phyloP scores from a whole-genome alignment of 768 basidiomycete species.

The Lentinula detonsa region DNA sequence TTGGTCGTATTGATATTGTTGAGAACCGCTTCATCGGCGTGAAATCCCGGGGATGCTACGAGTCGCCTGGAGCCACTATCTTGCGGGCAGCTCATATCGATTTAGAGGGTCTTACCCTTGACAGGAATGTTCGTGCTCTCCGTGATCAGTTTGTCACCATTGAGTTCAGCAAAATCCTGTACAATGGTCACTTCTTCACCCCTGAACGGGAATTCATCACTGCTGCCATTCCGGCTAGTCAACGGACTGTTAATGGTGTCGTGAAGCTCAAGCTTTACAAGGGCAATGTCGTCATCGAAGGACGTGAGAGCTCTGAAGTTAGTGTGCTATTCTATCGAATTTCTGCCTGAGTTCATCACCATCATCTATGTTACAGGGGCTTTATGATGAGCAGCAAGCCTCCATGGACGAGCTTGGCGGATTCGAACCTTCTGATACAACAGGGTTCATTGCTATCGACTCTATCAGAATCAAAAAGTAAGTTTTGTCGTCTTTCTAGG shows the following conservation, averaged over 20 bases:
- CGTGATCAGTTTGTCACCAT: constrained; percentile 94
- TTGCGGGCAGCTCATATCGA: constrained; percentile 94
- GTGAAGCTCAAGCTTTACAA: constrained; percentile 92
- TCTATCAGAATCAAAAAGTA: constrained; percentile 98
- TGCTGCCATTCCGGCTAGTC: constrained; percentile 86
- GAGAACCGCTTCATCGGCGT: constrained; percentile 99
- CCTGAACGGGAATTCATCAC: constrained; percentile 96
- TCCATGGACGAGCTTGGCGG: constrained; percentile 99
- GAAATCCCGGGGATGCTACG: constrained; percentile 99
- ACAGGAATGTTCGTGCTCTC: constrained; percentile 91
- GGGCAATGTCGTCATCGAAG: constrained; percentile 93
- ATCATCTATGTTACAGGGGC: constrained; percentile 42
- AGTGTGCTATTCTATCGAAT: constrained; percentile 12
- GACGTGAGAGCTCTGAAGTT: constrained; percentile 80
- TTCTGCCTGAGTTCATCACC: neutral
- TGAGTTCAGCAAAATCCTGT: constrained; percentile 84
- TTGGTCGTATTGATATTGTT: constrained; percentile 97
- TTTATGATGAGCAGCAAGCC: constrained; percentile 93
- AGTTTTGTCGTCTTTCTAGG: constrained; percentile 19
- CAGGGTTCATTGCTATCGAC: constrained; percentile 96
- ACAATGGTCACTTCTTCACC: constrained; percentile 99
- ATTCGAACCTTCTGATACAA: constrained; percentile 93
- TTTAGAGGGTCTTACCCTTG: constrained; percentile 94
- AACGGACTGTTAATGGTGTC: constrained; percentile 92
- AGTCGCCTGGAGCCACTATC: constrained; percentile 95